Conservation (phyloP, 768 basidiomycete species). For the Lentinula lateritia region DNA sequence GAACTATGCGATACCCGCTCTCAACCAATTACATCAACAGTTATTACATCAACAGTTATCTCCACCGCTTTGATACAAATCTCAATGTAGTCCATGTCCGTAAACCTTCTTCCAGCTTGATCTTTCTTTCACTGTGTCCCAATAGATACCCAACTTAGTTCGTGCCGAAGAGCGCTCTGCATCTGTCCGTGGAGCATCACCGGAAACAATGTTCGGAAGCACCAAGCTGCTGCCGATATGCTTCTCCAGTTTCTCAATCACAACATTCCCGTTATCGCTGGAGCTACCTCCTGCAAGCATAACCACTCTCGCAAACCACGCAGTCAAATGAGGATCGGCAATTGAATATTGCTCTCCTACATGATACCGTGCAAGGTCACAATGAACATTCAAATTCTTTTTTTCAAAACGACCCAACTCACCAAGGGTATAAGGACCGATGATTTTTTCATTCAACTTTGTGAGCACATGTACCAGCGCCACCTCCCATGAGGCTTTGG, state of each 20-base stretch:
- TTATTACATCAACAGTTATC: not conserved
- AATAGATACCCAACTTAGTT: slow-evolving; percentile 52
- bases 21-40: not conserved
- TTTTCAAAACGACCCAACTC: slow-evolving; percentile 12
- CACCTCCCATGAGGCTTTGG: slow-evolving; percentile 49
- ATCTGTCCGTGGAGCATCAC: not conserved
- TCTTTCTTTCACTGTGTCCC: slow-evolving; percentile 58
- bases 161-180: slow-evolving; percentile 37
- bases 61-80: not conserved
- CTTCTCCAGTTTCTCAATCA: slow-evolving; percentile 45
- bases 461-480: slow-evolving; percentile 39
- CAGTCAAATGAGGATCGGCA: slow-evolving; percentile 75
- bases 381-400: not conserved
- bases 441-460: slow-evolving; percentile 49
- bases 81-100: slow-evolving; percentile 37
- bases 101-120: slow-evolving; percentile 73
- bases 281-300: slow-evolving; percentile 48
- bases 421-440: slow-evolving; percentile 65
- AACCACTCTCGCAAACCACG: slow-evolving; percentile 65
- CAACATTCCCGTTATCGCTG: slow-evolving; percentile 45
- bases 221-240: slow-evolving; percentile 40
- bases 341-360: slow-evolving; percentile 79
- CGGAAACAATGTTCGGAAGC: not conserved
- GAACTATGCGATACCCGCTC: not conserved
- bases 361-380: no score